Conservation (phyloP, 371 early-diverging fungal genomes). For the Mucor lusitanicus region DNA sequence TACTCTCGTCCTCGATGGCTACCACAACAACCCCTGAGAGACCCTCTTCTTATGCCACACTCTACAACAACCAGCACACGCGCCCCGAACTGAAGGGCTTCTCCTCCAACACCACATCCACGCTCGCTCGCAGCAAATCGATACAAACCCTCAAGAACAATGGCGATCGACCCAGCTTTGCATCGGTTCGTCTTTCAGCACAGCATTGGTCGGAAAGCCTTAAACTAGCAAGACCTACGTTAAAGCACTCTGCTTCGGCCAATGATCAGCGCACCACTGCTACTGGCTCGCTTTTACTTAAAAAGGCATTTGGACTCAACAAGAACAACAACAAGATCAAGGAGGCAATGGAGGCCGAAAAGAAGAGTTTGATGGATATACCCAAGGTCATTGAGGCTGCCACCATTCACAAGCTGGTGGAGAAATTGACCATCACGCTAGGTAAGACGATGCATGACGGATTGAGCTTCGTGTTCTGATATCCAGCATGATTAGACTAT, state of each 20-base stretch:
- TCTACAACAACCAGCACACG: constrained; percentile 22
- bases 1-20: constrained; percentile 40
- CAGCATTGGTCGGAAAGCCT: constrained; percentile 19
- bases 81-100: constrained; percentile 33
- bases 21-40: constrained; percentile 22
- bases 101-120: constrained; percentile 38
- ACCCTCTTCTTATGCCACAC: constrained; percentile 23
- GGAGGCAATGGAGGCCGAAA: background rate
- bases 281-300: constrained; percentile 19
- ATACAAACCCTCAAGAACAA: constrained; percentile 1
- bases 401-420: constrained; percentile 63
- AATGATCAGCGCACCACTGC: constrained; percentile 5
- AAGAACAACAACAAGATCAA: background rate
- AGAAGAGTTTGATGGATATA: constrained; percentile 7
- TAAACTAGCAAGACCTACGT: background rate
- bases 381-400: constrained; percentile 63
- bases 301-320: constrained; percentile 26
- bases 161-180: constrained; percentile 2
- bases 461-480: background rate
- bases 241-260: background rate
- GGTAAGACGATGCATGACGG: constrained; percentile 20
- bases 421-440: constrained; percentile 61
- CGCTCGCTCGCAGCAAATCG: constrained; percentile 8
- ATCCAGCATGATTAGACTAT: constrained; percentile 46
- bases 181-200: constrained; percentile 18